Evolutionary conservation across 2,329 filamentous ascomycete species (phyloP).

Genomic region (Tolypocladium endophyticum): DNA sequence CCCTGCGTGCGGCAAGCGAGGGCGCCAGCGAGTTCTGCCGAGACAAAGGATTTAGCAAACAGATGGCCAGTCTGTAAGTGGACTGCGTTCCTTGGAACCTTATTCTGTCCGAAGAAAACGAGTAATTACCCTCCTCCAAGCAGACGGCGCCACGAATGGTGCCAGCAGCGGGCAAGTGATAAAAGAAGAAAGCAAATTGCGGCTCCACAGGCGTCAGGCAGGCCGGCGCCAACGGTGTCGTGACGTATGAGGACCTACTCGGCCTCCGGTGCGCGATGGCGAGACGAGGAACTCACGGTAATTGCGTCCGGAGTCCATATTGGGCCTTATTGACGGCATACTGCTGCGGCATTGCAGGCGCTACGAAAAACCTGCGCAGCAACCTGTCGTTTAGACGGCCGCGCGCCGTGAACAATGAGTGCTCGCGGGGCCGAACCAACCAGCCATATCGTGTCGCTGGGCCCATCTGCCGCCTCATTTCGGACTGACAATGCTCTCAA

Average conservation of each 20-base stretch:
- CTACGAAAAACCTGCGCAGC: not conserved
- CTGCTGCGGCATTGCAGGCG: no score
- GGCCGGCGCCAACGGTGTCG: not conserved
- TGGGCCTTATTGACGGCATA: no score
- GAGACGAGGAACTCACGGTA: not conserved
- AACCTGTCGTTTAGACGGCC: not conserved
- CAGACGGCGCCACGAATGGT: not conserved
- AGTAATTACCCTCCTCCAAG: not conserved
- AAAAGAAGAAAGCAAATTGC: not conserved
- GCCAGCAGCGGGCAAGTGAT: not conserved
- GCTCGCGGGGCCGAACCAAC: no score
- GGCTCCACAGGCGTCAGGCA: not conserved
- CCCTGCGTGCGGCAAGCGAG: no score
- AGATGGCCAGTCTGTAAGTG: no score
- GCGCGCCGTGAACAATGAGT: no score
- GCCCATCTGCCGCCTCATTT: not conserved
- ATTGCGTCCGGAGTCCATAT: not conserved
- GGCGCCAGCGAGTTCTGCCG: no score
- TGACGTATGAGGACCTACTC: not conserved
- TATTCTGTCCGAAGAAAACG: no score
- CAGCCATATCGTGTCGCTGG: not conserved
- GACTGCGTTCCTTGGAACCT: no score
- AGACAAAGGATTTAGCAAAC: no score
- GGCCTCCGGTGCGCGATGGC: not conserved
- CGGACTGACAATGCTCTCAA: no score